These are phyloP conservation scores for Coniochaeta prunicola DNA, from an alignment of 2,329 filamentous ascomycete species.

Conservation along the genomic window DNA sequence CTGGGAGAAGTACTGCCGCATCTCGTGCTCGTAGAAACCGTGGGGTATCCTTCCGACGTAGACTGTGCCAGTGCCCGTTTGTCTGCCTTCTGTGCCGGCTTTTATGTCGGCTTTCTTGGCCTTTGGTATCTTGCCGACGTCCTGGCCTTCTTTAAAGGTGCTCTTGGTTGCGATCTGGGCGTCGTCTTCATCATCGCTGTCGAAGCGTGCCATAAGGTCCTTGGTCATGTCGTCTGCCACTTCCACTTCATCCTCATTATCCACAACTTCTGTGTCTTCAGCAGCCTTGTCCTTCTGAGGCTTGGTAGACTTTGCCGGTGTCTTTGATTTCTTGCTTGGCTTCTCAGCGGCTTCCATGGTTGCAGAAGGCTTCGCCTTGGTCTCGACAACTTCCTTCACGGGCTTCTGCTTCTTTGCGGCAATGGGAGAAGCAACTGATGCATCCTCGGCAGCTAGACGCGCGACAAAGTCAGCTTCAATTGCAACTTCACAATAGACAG, in stretches of 20 bases:
- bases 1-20: slow-evolving; percentile 88
- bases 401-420: slow-evolving; percentile 20
- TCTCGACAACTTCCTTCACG: slow-evolving; percentile 3
- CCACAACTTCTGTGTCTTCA: slow-evolving; percentile 5
- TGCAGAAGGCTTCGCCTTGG: not conserved
- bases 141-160: slow-evolving; percentile 19
- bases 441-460: slow-evolving; percentile 16
- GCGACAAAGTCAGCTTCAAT: not conserved
- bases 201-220: slow-evolving; percentile 16
- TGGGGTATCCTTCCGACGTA: slow-evolving; percentile 67
- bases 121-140: slow-evolving; percentile 36
- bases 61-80: slow-evolving; percentile 66
- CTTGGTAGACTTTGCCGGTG: not conserved
- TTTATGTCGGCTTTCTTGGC: slow-evolving; percentile 33
- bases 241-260: slow-evolving; percentile 10
- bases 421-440: slow-evolving; percentile 12
- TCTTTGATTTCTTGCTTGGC: slow-evolving; percentile 7
- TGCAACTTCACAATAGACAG: not conserved
- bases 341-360: slow-evolving; percentile 5
- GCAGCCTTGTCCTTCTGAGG: slow-evolving; percentile 3
- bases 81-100: slow-evolving; percentile 10
- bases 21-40: slow-evolving; percentile 95
- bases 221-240: slow-evolving; percentile 17
- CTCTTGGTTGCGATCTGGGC: slow-evolving; percentile 2
- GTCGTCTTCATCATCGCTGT: slow-evolving; percentile 15